Conservation (phyloP, 129 eudicot species). For the Tagetes patula region DNA sequence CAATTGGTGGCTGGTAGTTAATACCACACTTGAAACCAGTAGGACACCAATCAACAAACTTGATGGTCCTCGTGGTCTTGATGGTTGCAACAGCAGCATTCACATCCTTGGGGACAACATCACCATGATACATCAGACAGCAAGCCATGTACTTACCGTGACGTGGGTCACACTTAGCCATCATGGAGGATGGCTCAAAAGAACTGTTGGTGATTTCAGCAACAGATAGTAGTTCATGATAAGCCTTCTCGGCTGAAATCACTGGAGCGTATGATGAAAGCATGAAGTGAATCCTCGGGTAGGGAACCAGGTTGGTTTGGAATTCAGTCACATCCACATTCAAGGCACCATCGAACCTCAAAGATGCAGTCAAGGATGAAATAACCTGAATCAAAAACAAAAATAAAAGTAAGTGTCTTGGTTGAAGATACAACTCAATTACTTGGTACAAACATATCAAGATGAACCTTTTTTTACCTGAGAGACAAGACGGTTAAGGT, state of each 20-base stretch:
- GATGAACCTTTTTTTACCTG: too few species aligned
- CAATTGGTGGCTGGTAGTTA: conserved; percentile 25
- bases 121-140: conserved; percentile 76
- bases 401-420: too few species aligned
- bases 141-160: conserved; percentile 80
- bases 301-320: conserved; percentile 73
- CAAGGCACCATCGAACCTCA: conserved; percentile 69
- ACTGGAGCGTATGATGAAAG: conserved; percentile 78
- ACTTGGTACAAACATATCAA: too few species aligned
- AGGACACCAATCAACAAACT: conserved; percentile 14
- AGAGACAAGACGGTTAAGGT: too few species aligned
- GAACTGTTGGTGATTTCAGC: conserved; percentile 76
- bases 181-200: conserved; percentile 77
- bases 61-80: conserved; percentile 4
- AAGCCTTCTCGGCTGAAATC: conserved; percentile 62
- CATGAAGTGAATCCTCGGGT: conserved; percentile 75
- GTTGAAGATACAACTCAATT: too few species aligned
- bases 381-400: too few species aligned
- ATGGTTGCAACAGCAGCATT: conserved; percentile 60
- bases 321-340: conserved; percentile 70
- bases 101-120: conserved; percentile 70
- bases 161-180: conserved; percentile 78
- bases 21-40: conserved; percentile 19
- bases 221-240: conserved; percentile 67
- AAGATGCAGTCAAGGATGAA: conserved; percentile 65